These are phyloP conservation scores for Radiomyces spectabilis DNA, from an alignment of 192 early-diverging fungal genomes.

Conservation along the genomic window DNA sequence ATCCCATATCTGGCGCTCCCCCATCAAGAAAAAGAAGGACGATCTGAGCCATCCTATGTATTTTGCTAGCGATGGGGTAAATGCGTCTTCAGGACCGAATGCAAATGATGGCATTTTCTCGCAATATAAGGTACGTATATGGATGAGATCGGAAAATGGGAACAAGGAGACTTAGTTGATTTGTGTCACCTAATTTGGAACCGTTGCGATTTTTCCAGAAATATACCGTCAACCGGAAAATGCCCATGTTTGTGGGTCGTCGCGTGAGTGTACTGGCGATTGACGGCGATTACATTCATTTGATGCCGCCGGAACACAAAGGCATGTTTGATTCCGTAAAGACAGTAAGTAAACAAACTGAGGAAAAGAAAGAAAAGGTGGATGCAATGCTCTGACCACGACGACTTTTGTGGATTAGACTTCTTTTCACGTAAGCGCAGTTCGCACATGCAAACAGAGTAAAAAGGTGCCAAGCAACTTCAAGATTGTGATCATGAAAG, in stretches of 20 bases:
- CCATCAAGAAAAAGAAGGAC: slow-evolving; percentile 30
- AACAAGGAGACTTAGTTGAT: no score
- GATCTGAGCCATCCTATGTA: slow-evolving; percentile 17
- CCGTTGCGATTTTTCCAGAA: no score
- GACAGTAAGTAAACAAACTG: slow-evolving; percentile 45
- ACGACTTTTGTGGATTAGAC: slow-evolving; percentile 20
- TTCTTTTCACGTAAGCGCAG: slow-evolving; percentile 57
- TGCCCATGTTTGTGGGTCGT: slow-evolving; percentile 78
- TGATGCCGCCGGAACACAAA: slow-evolving; percentile 77
- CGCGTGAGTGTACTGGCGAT: slow-evolving; percentile 86
- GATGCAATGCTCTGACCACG: background rate
- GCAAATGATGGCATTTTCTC: slow-evolving; percentile 13
- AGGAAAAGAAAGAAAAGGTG: slow-evolving; percentile 3
- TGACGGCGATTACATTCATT: slow-evolving; percentile 88
- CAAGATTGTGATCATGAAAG: slow-evolving; percentile 51
- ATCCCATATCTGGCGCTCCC: slow-evolving; percentile 32
- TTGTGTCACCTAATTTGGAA: no score
- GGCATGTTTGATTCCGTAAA: slow-evolving; percentile 79
- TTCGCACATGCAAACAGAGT: slow-evolving; percentile 60
- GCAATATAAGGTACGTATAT: slow-evolving; percentile 31
- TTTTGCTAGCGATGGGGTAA: slow-evolving; percentile 5
- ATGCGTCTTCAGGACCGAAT: background rate
- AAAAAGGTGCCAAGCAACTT: slow-evolving; percentile 62
- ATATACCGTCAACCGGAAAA: slow-evolving; percentile 78
- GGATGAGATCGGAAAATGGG: no score